These are phyloP conservation scores for Didymellaceae sp. DNA, from an alignment of 2,329 filamentous ascomycete species.

Conservation along the genomic window DNA sequence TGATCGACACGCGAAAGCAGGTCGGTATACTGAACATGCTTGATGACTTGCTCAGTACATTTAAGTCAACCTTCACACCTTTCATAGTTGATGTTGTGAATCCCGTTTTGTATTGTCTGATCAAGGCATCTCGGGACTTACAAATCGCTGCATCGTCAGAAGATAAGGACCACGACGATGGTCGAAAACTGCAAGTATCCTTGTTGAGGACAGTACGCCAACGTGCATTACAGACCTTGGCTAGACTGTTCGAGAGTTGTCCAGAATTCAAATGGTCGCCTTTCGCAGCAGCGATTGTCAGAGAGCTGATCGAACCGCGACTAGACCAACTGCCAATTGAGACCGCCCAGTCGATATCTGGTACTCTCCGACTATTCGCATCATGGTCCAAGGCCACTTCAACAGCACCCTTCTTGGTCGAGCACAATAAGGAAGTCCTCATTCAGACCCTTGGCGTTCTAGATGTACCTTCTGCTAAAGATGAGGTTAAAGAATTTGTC, in stretches of 20 bases:
- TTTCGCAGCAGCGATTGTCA: slow-evolving; percentile 74
- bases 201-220: slow-evolving; percentile 71
- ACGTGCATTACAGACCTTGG: slow-evolving; percentile 81
- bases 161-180: slow-evolving; percentile 38
- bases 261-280: slow-evolving; percentile 72
- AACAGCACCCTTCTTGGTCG: slow-evolving; percentile 73
- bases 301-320: slow-evolving; percentile 77
- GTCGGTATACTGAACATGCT: slow-evolving; percentile 92
- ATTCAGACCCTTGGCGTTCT: slow-evolving; percentile 75
- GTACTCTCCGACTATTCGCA: slow-evolving; percentile 77
- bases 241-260: slow-evolving; percentile 77
- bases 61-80: slow-evolving; percentile 74
- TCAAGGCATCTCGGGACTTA: slow-evolving; percentile 64
- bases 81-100: slow-evolving; percentile 75
- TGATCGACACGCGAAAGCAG: slow-evolving; percentile 77
- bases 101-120: slow-evolving; percentile 80
- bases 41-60: slow-evolving; percentile 81
- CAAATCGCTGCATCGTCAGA: slow-evolving; percentile 38
- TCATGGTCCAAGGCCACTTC: slow-evolving; percentile 76
- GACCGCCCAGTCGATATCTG: slow-evolving; percentile 88
- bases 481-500: slow-evolving; percentile 84
- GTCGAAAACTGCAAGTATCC: slow-evolving; percentile 53
- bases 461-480: slow-evolving; percentile 74
- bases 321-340: slow-evolving; percentile 81
- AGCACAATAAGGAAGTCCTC: slow-evolving; percentile 66